Base-by-base conservation (phyloP, 805 yeast genomes). In the Lipomyces chichibuensis region DNA sequence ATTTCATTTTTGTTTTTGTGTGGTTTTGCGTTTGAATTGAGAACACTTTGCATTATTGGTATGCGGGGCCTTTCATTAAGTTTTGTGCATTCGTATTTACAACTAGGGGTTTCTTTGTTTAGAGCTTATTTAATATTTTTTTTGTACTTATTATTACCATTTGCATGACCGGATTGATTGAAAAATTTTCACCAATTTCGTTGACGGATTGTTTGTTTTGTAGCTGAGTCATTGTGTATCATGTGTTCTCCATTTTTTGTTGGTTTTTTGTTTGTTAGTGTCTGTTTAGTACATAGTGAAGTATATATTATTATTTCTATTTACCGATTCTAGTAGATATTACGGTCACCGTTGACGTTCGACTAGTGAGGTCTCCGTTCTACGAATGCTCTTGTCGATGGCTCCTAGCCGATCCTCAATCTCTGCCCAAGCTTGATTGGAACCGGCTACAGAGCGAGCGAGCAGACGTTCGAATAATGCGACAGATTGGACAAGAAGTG, bases 371-470 rank as follows among this genome's bases (percentile, higher is more conserved):
- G 14, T 14, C 29, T 32, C 59, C 17, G 4, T 20, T 53, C 52
- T 60, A 11, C 33, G 29, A 13, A 62, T 29, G 8, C 17, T 62
- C 6, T 49, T 25, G 29, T 66, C 70, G 13, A 58, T 53, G n/a
- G 66, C 57, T 20, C 33, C 57, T 17, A 69, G 46, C 23, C 71
- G 59, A 20, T 56, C 62, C 25, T 69, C 65, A 53, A 54, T 25
- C 29, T 63, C 67, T 8, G 64, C 61, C 70, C 69, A 66, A n/a
- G 71, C 65, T 20, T 29, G 11, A 33, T 66, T 67, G 25, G 49
- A 56, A 39, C 64, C 67, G 43, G 64, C 55, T 6, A 69, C 49
- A 33, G 71, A 69, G 23, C 43, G 32, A 4, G 57, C 32, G 32
- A 64, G 53, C n/a, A 67, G 23, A 3, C 67, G 65, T 2, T 69